Base-by-base conservation (phyloP, 2,329 filamentous ascomycete genomes). In the Trichoderma sp. region DNA sequence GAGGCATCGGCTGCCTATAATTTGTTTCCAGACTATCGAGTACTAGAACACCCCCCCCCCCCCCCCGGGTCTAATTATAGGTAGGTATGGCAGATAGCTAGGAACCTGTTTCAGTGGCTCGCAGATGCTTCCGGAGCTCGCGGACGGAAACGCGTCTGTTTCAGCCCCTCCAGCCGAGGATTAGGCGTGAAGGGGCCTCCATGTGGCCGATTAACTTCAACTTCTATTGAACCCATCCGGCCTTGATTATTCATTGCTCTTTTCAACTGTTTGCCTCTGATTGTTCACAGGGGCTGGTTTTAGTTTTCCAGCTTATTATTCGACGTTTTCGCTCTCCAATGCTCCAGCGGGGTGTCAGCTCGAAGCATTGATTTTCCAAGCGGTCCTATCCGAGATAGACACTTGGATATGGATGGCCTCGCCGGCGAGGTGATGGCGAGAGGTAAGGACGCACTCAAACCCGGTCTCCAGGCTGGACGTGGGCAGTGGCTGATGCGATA, bases 381-480 rank as follows among this genome's bases (percentile, higher is more conserved):
- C 56, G 56, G 14, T 18, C 37, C 37, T 18, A 16, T 16, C 37
- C 37, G 37, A 43, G 16, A 34, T 13, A 67, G 54, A 54, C 46
- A 68, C 37, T 21, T 58, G 37, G 54, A 49, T 59, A 70, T 73
- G 73, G 68, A 69, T 61, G 72, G 61, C 68, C 43, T 21, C 46
- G 46, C 59, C 32, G 61, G 59, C n/a, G 72, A 69, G 68, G 65
- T 64, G 66, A 68, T 55, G 59, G 60, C 59, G n/a, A 71, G 43
- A 71, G 69, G 70, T 63, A 64, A 69, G 69, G 24, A 34, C 13
- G n/a, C 30, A 37, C 8, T 49, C 18, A 13, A 24, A 34, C 24
- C 21, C n/a, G 37, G 14, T 14, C 21, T 32, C 6, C 7, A 7
- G 16, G 34, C 32, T 65, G 24, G 14, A 39, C 5, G 13, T 2